These are phyloP conservation scores for Epichloe uncinata DNA, from an alignment of 2,329 filamentous ascomycete species.

Conservation along the genomic window DNA sequence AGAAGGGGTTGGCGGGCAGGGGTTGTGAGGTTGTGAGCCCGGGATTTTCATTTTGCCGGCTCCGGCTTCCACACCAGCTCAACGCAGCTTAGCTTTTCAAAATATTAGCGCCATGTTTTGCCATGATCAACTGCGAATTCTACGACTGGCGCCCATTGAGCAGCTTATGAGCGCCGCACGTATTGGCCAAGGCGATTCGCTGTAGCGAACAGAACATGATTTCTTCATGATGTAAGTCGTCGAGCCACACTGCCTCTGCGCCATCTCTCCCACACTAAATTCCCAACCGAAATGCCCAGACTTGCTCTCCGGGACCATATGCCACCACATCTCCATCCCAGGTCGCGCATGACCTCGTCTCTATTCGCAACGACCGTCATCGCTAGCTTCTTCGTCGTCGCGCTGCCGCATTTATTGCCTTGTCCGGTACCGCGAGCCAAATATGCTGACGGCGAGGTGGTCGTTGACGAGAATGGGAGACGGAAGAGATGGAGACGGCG, in stretches of 20 bases:
- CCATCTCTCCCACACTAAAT: neutral
- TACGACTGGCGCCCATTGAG: neutral
- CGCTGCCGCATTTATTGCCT: conserved; percentile 76
- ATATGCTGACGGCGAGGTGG: conserved; percentile 55
- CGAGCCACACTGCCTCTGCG: neutral
- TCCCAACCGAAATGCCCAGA: neutral
- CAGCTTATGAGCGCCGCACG: neutral
- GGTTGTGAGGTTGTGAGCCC: too few relatives aligned
- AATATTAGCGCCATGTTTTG: neutral
- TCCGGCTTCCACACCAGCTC: neutral
- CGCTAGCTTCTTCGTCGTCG: conserved; percentile 85
- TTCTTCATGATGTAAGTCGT: conserved; percentile 9
- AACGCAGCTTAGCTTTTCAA: too few relatives aligned
- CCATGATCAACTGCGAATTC: neutral
- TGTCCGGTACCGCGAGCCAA: conserved; percentile 71
- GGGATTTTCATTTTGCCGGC: conserved; percentile 9
- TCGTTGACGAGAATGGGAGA: conserved; percentile 32
- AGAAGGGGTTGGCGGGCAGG: neutral
- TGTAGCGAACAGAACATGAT: conserved; percentile 9
- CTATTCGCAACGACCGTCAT: conserved; percentile 89
- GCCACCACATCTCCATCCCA: conserved; percentile 83
- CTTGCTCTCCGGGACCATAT: conserved; percentile 30
- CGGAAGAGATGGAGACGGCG: conserved; percentile 31
- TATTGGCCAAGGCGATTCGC: neutral
- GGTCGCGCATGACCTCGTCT: conserved; percentile 83